Evolutionary conservation across 2,329 filamentous ascomycete genomes (phyloP).

Genomic region (Stachybotrys elegans): DNA sequence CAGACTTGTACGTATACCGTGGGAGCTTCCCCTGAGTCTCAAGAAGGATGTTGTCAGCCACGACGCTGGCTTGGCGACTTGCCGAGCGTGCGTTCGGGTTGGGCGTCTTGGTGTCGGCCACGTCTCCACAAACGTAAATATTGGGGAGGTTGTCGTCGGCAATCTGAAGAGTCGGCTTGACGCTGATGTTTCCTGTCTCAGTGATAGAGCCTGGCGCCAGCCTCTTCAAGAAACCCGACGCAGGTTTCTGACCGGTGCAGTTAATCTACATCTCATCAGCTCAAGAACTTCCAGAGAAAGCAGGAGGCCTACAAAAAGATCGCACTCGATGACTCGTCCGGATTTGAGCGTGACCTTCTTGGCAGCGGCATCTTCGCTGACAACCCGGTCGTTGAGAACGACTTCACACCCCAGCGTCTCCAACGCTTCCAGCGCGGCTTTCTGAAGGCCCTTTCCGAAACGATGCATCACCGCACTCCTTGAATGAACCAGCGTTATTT

Average conservation of each 20-base stretch:
- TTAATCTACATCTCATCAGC: slow-evolving; percentile 39
- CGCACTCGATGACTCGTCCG: slow-evolving; percentile 39
- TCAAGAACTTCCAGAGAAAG: no score
- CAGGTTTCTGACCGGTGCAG: slow-evolving; percentile 55
- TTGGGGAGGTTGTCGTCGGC: slow-evolving; percentile 39
- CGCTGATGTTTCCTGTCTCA: slow-evolving; percentile 42
- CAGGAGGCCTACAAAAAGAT: slow-evolving; percentile 38
- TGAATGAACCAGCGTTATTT: slow-evolving; percentile 54
- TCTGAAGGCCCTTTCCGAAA: slow-evolving; percentile 39
- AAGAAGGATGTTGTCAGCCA: slow-evolving; percentile 49
- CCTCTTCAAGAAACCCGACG: slow-evolving; percentile 40
- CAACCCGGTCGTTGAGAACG: slow-evolving; percentile 44
- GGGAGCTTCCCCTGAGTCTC: slow-evolving; percentile 35
- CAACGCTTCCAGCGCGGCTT: slow-evolving; percentile 34
- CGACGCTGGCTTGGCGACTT: slow-evolving; percentile 46
- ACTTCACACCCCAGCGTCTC: slow-evolving; percentile 42
- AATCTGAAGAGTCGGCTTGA: slow-evolving; percentile 54
- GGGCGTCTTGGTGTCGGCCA: slow-evolving; percentile 44
- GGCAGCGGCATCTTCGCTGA: slow-evolving; percentile 27
- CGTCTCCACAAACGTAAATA: slow-evolving; percentile 60
- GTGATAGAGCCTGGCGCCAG: slow-evolving; percentile 40
- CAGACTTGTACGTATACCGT: slow-evolving; percentile 31
- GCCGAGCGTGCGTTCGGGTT: slow-evolving; percentile 51
- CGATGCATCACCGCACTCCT: slow-evolving; percentile 45
- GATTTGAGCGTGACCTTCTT: slow-evolving; percentile 38